Evolutionary conservation across 1,284 basidiomycete genomes (phyloP).

Genomic region (Ustilago crameri): DNA sequence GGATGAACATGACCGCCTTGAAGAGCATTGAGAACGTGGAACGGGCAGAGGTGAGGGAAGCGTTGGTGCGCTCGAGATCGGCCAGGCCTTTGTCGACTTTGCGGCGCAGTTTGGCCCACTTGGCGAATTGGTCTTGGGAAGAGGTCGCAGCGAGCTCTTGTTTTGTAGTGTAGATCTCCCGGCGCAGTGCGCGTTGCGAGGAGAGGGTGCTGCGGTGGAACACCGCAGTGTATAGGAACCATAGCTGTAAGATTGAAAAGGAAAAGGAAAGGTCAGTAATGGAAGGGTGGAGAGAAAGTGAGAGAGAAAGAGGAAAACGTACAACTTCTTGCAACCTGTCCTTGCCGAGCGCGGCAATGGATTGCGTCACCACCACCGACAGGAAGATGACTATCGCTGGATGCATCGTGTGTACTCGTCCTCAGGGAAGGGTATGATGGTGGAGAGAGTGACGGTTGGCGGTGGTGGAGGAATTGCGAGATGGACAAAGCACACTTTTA

Average conservation of each 20-base stretch:
- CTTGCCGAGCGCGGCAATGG: slow-evolving; percentile 45
- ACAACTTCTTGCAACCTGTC: slow-evolving; percentile 38
- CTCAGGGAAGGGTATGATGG: neutral
- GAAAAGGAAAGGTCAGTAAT: neutral
- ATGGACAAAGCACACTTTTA: slow-evolving; percentile 21
- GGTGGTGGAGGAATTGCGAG: slow-evolving; percentile 1
- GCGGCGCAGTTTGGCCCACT: slow-evolving; percentile 93
- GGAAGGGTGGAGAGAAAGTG: neutral
- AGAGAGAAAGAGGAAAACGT: slow-evolving; percentile 5
- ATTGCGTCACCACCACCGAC: slow-evolving; percentile 36
- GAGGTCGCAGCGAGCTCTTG: slow-evolving; percentile 87
- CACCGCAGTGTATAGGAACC: slow-evolving; percentile 33
- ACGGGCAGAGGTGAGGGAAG: slow-evolving; percentile 33
- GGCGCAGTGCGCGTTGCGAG: slow-evolving; percentile 42
- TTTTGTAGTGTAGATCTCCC: slow-evolving; percentile 74
- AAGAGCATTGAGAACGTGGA: slow-evolving; percentile 53
- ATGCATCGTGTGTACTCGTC: slow-evolving; percentile 34
- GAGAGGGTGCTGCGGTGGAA: slow-evolving; percentile 43
- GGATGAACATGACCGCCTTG: slow-evolving; percentile 55
- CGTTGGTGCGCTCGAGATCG: slow-evolving; percentile 87
- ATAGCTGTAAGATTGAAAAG: slow-evolving; percentile 10
- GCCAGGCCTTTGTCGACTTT: slow-evolving; percentile 91
- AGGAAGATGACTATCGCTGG: slow-evolving; percentile 57
- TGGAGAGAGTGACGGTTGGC: neutral
- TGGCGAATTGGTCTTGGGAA: slow-evolving; percentile 96